Conservation (phyloP, 371 early-diverging fungal species). For the Mucor plumbeus region DNA sequence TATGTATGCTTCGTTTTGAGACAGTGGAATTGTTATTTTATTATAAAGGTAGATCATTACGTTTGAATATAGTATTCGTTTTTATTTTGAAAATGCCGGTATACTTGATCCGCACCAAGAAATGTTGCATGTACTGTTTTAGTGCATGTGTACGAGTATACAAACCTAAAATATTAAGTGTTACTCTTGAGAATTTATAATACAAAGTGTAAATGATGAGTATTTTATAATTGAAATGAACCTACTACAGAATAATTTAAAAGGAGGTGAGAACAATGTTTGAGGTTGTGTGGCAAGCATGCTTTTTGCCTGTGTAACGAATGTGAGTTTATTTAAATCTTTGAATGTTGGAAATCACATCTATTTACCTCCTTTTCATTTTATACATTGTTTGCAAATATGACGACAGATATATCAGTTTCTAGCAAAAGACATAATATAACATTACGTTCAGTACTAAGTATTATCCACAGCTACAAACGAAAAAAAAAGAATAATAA, state of each 20-base stretch:
- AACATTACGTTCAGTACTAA: not conserved
- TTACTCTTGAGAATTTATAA: no score
- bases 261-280: not conserved
- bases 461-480: not conserved
- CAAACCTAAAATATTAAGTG: not conserved
- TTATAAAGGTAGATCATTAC: not conserved
- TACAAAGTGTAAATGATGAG: no score
- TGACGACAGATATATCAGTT: not conserved
- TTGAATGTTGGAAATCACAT: not conserved
- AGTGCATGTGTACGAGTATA: not conserved
- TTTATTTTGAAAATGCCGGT: not conserved
- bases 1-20: not conserved
- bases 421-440: not conserved
- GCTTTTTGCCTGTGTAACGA: not conserved
- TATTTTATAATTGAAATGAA: no score
- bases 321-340: not conserved
- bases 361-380: not conserved
- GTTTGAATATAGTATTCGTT: no score
- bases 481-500: not conserved
- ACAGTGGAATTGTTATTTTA: not conserved
- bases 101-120: not conserved
- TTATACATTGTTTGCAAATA: not conserved
- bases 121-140: not conserved
- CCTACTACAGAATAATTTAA: no score
- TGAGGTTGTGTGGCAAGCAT: slow-evolving; percentile 4